These are phyloP conservation scores for Termitomyces sp. DNA, from an alignment of 768 basidiomycete species.

Conservation along the genomic window DNA sequence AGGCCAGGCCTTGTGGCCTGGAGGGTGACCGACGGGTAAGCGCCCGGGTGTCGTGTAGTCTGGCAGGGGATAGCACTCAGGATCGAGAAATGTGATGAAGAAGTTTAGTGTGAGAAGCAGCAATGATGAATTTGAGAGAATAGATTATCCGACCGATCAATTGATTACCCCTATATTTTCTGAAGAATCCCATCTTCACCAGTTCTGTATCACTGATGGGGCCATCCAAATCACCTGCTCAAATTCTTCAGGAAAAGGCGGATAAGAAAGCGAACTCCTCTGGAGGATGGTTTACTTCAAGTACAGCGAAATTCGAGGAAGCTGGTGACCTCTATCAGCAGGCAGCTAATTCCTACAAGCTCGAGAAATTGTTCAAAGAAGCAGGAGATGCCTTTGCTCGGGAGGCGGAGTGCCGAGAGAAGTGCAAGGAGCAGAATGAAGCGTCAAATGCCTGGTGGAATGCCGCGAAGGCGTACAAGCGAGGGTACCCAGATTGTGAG, in stretches of 20 bases:
- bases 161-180: neutral
- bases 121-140: too few species aligned
- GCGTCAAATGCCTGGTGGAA: slow-evolving; percentile 99
- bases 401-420: slow-evolving; percentile 92
- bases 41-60: too few species aligned
- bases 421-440: slow-evolving; percentile 83
- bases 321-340: slow-evolving; percentile 94
- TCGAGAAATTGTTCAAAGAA: slow-evolving; percentile 89
- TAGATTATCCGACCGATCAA: slow-evolving; percentile 10
- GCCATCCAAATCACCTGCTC: slow-evolving; percentile 71
- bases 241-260: slow-evolving; percentile 76
- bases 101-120: too few species aligned
- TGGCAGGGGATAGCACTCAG: too few species aligned
- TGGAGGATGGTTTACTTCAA: slow-evolving; percentile 83
- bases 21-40: too few species aligned
- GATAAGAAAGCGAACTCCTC: slow-evolving; percentile 89
- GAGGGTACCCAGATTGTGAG: slow-evolving; percentile 79
- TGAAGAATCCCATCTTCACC: neutral
- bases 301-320: slow-evolving; percentile 85
- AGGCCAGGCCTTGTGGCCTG: too few species aligned
- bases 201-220: slow-evolving; percentile 32
- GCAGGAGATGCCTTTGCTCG: slow-evolving; percentile 89
- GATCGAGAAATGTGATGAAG: too few species aligned
- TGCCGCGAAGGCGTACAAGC: slow-evolving; percentile 93
- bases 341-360: slow-evolving; percentile 89